Conservation (phyloP, 2,329 filamentous ascomycete species). For the Biscogniauxia sp. region DNA sequence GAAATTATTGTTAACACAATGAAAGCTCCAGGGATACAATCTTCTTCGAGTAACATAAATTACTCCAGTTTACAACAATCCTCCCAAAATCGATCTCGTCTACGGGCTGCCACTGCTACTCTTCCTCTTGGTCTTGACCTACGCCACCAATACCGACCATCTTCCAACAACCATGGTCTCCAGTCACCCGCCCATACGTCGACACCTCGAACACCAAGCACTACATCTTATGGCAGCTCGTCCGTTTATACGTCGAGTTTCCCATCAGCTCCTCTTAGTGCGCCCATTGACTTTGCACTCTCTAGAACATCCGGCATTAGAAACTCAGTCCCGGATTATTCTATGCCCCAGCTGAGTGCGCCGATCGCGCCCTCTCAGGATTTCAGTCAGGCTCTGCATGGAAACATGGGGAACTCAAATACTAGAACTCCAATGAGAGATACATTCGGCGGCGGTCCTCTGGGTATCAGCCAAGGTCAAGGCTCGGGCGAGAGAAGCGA, state of each 20-base stretch:
- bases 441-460: constrained; percentile 38
- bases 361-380: constrained; percentile 53
- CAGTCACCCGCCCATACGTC: constrained; percentile 31
- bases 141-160: constrained; percentile 32
- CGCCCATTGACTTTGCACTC: constrained; percentile 52
- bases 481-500: constrained; percentile 28
- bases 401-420: constrained; percentile 36
- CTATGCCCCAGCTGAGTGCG: constrained; percentile 53
- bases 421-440: constrained; percentile 46
- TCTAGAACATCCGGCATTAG: constrained; percentile 42
- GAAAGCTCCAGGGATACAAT: constrained; percentile 46
- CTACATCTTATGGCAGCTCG: constrained; percentile 40
- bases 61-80: constrained; percentile 48
- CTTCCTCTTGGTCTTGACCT: constrained; percentile 32
- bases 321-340: constrained; percentile 43
- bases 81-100: constrained; percentile 44
- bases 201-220: constrained; percentile 37
- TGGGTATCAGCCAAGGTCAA: constrained; percentile 24
- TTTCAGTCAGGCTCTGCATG: constrained; percentile 49
- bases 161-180: constrained; percentile 28
- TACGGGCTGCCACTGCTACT: constrained; percentile 44
- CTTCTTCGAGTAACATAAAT: constrained; percentile 46
- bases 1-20: constrained; percentile 11
- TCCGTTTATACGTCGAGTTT: constrained; percentile 50
- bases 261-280: constrained; percentile 52